phyloP scores from a whole-genome alignment of 2,329 filamentous ascomycete species.

The Boeremia lycopersici region DNA sequence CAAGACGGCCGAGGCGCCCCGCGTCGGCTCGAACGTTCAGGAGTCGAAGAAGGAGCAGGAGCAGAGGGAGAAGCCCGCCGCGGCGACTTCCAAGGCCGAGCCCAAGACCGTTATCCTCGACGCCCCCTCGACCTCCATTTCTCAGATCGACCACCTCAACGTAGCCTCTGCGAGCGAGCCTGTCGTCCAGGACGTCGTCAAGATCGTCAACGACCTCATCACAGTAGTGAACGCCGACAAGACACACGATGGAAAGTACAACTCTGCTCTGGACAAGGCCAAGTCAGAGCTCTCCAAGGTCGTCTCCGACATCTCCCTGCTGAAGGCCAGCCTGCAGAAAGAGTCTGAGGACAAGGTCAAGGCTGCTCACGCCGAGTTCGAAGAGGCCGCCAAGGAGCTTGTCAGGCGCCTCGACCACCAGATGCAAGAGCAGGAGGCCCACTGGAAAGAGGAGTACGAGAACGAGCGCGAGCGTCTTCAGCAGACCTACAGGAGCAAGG shows the following conservation, averaged over 20 bases:
- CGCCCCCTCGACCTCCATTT: constrained; percentile 30
- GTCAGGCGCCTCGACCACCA: constrained; percentile 83
- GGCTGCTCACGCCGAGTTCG: constrained; percentile 76
- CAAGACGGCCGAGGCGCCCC: constrained; percentile 23
- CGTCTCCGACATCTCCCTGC: constrained; percentile 74
- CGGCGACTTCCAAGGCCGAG: constrained; percentile 26
- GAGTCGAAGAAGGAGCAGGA: constrained; percentile 39
- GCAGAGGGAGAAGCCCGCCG: constrained; percentile 33
- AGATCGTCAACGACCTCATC: constrained; percentile 95
- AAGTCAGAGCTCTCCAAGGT: constrained; percentile 82
- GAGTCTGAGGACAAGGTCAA: constrained; percentile 77
- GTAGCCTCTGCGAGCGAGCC: constrained; percentile 80
- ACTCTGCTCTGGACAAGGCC: constrained; percentile 78
- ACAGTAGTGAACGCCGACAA: constrained; percentile 88
- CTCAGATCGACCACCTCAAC: constrained; percentile 77
- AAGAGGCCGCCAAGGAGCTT: constrained; percentile 85
- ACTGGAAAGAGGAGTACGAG: constrained; percentile 88
- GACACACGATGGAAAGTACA: constrained; percentile 73
- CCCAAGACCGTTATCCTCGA: constrained; percentile 15
- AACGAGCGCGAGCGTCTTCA: constrained; percentile 81
- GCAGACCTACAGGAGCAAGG: constrained; percentile 77
- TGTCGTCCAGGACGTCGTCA: constrained; percentile 89
- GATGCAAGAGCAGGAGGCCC: constrained; percentile 78
- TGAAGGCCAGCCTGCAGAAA: constrained; percentile 72
- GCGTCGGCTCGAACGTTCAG: constrained; percentile 37